Evolutionary conservation across 345 rosid species (phyloP), one percentile per base, ranked within the genome.

Genomic region (Salix suchowensis): DNA sequence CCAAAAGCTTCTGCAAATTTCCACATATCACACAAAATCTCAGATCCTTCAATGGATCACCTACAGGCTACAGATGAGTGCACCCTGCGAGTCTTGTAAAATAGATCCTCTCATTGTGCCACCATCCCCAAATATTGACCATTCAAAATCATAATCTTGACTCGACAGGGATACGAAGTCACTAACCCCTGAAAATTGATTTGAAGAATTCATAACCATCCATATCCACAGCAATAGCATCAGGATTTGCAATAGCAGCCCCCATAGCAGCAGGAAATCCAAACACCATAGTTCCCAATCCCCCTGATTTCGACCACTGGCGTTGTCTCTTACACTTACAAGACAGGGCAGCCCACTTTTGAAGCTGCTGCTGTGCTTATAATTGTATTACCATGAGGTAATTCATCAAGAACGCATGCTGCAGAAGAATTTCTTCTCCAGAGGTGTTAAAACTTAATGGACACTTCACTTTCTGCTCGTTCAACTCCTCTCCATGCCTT

Each of bases 71-170:
- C 84, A 71, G 82, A 96, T 1, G 99, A 87, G 73, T 90, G 92
- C 42, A 97, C 97, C 81, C 99, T 80, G 78, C 91, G 92, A 50
- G 97, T 91, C 86, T 96, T 96, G 74, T 89, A 96, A 84, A 93
- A 96, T 18, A 92, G 84, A 82, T 93, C 96, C 82, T 96, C 99
- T 96, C 95, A 91, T 36, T 93, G 97, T 78, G 91, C 82, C 67
- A 96, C 99, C 99, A 96, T 96, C 5, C 98, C 99, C 79, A 92
- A 85, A 82, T 96, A 98, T 83, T 96, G 99, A 82, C 93, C 92
- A 65, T 96, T 93, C 83, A 96, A 52, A 42, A 93, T 71, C 66
- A 96, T 24, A 77, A 96, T 83, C 89, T 96, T 93, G 72, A 93
- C 89, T 96, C 92, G 72, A 93, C 70, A 0, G 98, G 97, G 7